phyloP scores from a whole-genome alignment of 1,139 yeast genomes.

The Protomyces macrosporus region DNA sequence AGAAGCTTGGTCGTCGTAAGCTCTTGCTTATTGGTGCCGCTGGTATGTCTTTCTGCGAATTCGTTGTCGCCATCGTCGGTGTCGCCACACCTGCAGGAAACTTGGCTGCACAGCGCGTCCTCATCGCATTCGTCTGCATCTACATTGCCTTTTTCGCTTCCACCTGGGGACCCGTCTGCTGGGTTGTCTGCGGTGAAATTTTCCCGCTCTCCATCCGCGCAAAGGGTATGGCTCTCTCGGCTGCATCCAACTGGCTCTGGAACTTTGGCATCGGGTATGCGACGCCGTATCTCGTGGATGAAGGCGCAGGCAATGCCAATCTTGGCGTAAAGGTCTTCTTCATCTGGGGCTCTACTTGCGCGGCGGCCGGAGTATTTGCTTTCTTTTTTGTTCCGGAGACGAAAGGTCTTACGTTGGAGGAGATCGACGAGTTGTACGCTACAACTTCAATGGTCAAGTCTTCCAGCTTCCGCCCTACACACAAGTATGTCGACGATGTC shows the following conservation, averaged over 20 bases:
- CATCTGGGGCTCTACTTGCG: slow-evolving; percentile 63
- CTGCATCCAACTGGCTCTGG: slow-evolving; percentile 76
- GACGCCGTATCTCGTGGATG: slow-evolving; percentile 66
- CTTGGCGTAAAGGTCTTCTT: slow-evolving; percentile 49
- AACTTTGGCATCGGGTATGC: slow-evolving; percentile 68
- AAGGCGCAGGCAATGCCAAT: slow-evolving; percentile 45
- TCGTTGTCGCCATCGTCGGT: slow-evolving; percentile 65
- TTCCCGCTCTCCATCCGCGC: slow-evolving; percentile 69
- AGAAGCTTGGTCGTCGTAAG: slow-evolving; percentile 63
- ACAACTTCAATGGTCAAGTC: not conserved
- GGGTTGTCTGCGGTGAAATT: slow-evolving; percentile 73
- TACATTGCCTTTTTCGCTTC: slow-evolving; percentile 70
- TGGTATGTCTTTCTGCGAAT: slow-evolving; percentile 61
- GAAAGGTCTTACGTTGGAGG: slow-evolving; percentile 63
- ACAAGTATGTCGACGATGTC: not conserved
- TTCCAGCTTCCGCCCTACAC: not conserved
- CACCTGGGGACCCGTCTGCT: slow-evolving; percentile 75
- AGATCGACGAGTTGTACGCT: slow-evolving; percentile 44
- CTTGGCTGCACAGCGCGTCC: slow-evolving; percentile 44
- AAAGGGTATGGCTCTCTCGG: slow-evolving; percentile 65
- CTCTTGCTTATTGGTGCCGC: slow-evolving; percentile 60
- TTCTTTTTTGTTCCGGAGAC: slow-evolving; percentile 66
- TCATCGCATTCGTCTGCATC: slow-evolving; percentile 60
- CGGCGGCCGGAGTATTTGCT: slow-evolving; percentile 49
- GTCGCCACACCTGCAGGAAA: slow-evolving; percentile 36